Conservation (phyloP, 495 filamentous ascomycete species). For the Penicillium goetzii region DNA sequence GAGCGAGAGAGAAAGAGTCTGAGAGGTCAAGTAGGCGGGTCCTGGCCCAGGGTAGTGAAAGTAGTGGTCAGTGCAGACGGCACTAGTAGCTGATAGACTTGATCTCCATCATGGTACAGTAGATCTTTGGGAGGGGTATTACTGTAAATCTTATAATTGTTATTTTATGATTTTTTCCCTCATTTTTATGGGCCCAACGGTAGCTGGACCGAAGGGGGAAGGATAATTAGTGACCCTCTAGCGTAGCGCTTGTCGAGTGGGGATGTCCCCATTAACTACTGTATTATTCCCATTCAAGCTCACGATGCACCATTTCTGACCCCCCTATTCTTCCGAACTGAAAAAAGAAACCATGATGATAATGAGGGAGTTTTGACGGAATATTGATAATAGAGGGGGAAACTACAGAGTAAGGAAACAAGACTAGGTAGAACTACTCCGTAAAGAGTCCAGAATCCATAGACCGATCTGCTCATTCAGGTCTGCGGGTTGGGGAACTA, state of each 20-base stretch:
- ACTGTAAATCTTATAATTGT: slow-evolving; percentile 1
- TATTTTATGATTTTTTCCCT: slow-evolving; percentile 8
- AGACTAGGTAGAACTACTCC: background rate
- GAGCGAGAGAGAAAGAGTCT: too few relatives aligned
- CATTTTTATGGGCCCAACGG: background rate
- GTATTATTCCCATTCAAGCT: background rate
- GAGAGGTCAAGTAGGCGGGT: slow-evolving; percentile 28
- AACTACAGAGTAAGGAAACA: background rate
- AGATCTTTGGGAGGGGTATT: slow-evolving; percentile 34
- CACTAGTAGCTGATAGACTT: slow-evolving; percentile 50
- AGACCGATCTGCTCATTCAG: slow-evolving; percentile 5
- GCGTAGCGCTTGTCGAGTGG: background rate
- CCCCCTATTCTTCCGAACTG: slow-evolving; percentile 1
- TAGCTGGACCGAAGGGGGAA: slow-evolving; percentile 8
- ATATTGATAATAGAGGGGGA: background rate
- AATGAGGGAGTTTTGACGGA: background rate
- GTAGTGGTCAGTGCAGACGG: slow-evolving; percentile 44
- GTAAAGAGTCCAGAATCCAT: background rate
- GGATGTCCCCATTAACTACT: background rate
- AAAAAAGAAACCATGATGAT: background rate
- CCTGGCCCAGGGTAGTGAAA: slow-evolving; percentile 22
- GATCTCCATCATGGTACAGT: slow-evolving; percentile 48
- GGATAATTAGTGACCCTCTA: background rate
- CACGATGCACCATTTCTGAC: background rate
- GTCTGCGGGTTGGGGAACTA: slow-evolving; percentile 6